phyloP scores from a whole-genome alignment of 495 filamentous ascomycete species.

The Cenococcum geophilum region DNA sequence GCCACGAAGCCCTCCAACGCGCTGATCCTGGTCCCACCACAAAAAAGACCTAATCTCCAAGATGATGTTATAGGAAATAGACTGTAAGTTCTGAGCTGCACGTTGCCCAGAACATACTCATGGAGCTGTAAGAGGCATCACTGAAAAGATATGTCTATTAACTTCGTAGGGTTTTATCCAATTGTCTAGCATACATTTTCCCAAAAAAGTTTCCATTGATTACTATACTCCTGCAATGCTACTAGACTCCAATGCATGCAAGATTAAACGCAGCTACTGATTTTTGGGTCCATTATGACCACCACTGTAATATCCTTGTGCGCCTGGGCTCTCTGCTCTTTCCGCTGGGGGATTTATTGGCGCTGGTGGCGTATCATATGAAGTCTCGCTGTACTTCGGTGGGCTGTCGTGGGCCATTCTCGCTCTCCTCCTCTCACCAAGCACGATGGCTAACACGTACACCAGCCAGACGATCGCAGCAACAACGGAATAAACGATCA shows the following conservation, averaged over 20 bases:
- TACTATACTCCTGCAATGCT: background rate
- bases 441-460: constrained; percentile 18
- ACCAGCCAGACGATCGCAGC: constrained; percentile 25
- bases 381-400: constrained; percentile 23
- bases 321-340: background rate
- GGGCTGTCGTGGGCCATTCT: background rate
- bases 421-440: constrained; percentile 23
- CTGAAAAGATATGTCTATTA: no score
- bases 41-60: no score
- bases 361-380: constrained; percentile 3
- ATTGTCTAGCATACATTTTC: no score
- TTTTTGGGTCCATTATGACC: background rate
- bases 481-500: constrained; percentile 29
- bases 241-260: background rate
- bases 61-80: no score
- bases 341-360: constrained; percentile 3
- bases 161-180: no score
- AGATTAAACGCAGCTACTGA: background rate
- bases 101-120: no score
- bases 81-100: no score
- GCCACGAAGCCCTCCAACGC: background rate
- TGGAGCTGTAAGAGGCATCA: no score
- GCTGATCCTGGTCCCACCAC: background rate
- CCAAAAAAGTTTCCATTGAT: no score
- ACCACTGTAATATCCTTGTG: background rate